A percentile compares a stretch with the other conserved stretches of the same genome.
phyloP scores from a whole-genome alignment of 306 rosid genomes.

The Pyrus communis region DNA sequence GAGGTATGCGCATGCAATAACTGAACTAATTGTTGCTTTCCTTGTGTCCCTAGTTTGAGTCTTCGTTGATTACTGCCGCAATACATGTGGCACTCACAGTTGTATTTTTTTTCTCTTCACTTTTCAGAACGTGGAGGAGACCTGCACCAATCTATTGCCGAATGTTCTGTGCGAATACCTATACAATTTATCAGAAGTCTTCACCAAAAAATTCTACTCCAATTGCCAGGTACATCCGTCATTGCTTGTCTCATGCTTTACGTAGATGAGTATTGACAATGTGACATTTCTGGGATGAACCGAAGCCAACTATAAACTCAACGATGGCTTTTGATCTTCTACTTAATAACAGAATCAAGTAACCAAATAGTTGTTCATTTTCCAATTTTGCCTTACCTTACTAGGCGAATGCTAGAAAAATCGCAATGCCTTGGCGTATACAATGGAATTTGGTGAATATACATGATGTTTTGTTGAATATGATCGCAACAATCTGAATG shows the following conservation, averaged over 20 bases:
- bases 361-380: too few relatives aligned
- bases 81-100: not conserved
- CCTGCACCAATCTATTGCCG: slow-evolving; percentile 76
- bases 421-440: too few relatives aligned
- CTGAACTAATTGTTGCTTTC: slow-evolving; percentile 7
- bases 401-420: too few relatives aligned
- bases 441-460: not conserved
- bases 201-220: slow-evolving; percentile 64
- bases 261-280: not conserved
- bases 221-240: slow-evolving; percentile 66
- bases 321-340: not conserved
- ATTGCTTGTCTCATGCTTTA: not conserved
- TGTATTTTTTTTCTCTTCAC: not conserved
- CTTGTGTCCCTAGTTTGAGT: slow-evolving; percentile 6
- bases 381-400: too few relatives aligned
- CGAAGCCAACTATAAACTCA: not conserved
- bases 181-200: slow-evolving; percentile 73
- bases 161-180: slow-evolving; percentile 85
- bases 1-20: slow-evolving; percentile 49
- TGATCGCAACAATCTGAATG: not conserved
- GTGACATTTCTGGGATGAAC: not conserved
- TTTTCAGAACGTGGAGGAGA: slow-evolving; percentile 83
- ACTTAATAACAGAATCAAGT: too few relatives aligned
- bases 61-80: not conserved
- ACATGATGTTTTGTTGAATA: not conserved